A percentile compares a stretch with the other conserved stretches of the same genome.
Conservation (phyloP, 208 protist species). For the Crithidia thermophila region DNA sequence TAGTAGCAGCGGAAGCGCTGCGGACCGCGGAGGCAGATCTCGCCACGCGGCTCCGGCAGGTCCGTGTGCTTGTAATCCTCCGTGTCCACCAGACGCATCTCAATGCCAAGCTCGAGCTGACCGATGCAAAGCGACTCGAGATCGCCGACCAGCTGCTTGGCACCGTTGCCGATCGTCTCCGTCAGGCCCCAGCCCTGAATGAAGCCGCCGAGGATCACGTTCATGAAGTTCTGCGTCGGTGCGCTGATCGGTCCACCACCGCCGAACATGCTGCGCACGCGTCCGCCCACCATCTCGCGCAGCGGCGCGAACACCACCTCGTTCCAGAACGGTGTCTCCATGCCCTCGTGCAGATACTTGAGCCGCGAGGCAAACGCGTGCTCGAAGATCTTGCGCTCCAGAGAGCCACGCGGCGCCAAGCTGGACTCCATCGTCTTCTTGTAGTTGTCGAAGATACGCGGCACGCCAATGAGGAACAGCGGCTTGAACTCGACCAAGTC, state of each 20-base stretch:
- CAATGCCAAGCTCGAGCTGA: constrained; percentile 51
- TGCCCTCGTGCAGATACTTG: constrained; percentile 53
- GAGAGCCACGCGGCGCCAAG: constrained; percentile 51
- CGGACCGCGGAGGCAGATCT: constrained; percentile 78
- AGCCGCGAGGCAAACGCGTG: constrained; percentile 58
- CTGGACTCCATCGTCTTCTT: constrained; percentile 78
- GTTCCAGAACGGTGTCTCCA: constrained; percentile 86
- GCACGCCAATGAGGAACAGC: constrained; percentile 81
- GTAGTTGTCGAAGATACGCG: constrained; percentile 87
- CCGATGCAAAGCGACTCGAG: constrained; percentile 56
- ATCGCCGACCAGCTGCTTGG: constrained; percentile 66
- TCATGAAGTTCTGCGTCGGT: constrained; percentile 80
- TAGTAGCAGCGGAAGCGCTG: constrained; percentile 90
- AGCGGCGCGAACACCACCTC: constrained; percentile 78
- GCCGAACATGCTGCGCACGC: constrained; percentile 55
- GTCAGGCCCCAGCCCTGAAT: constrained; percentile 93
- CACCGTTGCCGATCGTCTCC: constrained; percentile 80
- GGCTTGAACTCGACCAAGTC: constrained; percentile 78
- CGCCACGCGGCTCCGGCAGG: constrained; percentile 72
- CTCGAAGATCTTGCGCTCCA: constrained; percentile 80
- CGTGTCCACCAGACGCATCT: constrained; percentile 93
- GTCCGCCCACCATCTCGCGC: constrained; percentile 63
- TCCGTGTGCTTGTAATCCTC: constrained; percentile 88
- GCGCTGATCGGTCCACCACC: constrained; percentile 80
- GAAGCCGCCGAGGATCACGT: constrained; percentile 66